Evolutionary conservation across 768 basidiomycete genomes (phyloP), one percentile per base, ranked within the genome.

Genomic region (Boletus reticuloceps): DNA sequence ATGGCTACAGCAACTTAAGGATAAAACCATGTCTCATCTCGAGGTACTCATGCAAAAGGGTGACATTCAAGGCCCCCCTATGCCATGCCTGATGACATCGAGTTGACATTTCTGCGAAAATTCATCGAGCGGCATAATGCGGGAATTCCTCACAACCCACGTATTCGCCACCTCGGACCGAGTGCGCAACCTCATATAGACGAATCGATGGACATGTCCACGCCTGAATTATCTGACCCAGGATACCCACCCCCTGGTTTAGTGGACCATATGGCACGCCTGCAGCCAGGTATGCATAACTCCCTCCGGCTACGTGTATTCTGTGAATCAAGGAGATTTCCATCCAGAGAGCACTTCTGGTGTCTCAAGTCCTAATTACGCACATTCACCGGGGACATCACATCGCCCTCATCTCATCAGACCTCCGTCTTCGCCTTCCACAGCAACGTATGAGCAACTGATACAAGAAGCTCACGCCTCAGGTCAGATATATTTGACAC

Each of bases 21-120:
- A 91, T 72, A 91, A 90, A 71, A 89, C 87, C 49, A 91, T 91
- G 89, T 88, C 88, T 45, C 88, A 91, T 72, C 78, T 91, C 43
- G 89, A 91, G 69, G 78, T 91, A 3, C 82, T 91, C 62, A 91
- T 91, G 86, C 89, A 91, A 67, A 90, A 91, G 65, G 88, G 88
- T 65, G 89, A 91, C 59, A 91, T 91, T 31, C 87, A 85, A 65
- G 89, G 89, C 17, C 89, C 89, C 88, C 89, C 22, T 91, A 91
- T 69, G 63, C 79, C 55, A 91, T 91, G 89, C 79, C 88, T 11
- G 89, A 91, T 64, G 83, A 88, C 60, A 69, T 89, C 66, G 89
- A 91, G 64, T 78, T 91, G 56, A 70, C 84, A 1, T 91, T 91
- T 73, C 80, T 91, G 43, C 83, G 88, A 58, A 89, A 87, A 72